Conservation (phyloP, 139 green algal species). For the Chlamydomonas sp. region DNA sequence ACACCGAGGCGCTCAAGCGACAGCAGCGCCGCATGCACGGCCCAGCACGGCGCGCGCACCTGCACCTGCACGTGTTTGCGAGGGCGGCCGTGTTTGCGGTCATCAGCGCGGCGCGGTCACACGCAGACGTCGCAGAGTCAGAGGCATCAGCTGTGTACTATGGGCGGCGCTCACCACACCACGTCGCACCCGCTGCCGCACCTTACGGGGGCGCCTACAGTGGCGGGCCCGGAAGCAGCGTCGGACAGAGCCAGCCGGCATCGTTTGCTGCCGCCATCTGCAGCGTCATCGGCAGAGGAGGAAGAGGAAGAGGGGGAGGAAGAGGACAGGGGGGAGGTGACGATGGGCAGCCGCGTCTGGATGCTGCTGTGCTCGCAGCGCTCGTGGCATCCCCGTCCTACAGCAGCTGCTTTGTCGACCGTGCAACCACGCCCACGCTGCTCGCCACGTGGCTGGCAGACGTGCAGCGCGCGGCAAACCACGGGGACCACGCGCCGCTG, state of each 20-base stretch:
- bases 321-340: too few species aligned
- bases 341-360: neutral
- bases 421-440: neutral
- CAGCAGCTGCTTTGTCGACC: neutral
- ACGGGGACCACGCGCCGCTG: neutral
- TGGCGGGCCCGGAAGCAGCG: neutral
- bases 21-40: slow-evolving; percentile 46
- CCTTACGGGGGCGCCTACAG: neutral
- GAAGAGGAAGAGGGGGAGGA: too few species aligned
- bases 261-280: too few species aligned
- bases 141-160: neutral
- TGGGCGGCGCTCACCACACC: neutral
- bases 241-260: neutral
- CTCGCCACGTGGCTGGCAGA: neutral
- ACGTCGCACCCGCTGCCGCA: neutral
- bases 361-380: neutral
- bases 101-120: slow-evolving; percentile 7
- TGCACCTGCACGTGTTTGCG: slow-evolving; percentile 32
- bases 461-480: neutral
- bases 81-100: slow-evolving; percentile 4
- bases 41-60: slow-evolving; percentile 15
- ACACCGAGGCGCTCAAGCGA: slow-evolving; percentile 35
- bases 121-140: neutral
- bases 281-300: too few species aligned
- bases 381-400: neutral